phyloP scores from a whole-genome alignment of 805 yeast species.

The Cyberlindnera petersonii region DNA sequence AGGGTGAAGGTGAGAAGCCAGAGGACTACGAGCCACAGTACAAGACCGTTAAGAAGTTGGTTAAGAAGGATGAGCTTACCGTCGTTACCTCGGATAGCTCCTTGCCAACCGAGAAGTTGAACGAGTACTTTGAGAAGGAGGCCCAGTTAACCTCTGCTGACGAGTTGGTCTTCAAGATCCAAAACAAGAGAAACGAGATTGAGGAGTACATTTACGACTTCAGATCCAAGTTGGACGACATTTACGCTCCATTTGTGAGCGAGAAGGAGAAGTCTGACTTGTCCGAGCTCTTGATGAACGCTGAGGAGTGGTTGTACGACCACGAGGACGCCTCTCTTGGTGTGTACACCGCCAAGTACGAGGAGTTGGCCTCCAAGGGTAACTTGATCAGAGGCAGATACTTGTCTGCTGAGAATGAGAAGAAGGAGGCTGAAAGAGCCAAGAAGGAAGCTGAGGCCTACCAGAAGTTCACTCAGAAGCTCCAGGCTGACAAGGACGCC shows the following conservation, averaged over 20 bases:
- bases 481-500: conserved; percentile 28
- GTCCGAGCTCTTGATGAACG: conserved; percentile 64
- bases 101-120: conserved; percentile 51
- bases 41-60: conserved; percentile 87
- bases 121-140: conserved; percentile 75
- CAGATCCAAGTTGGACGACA: conserved; percentile 94
- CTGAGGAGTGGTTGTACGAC: conserved; percentile 98
- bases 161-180: conserved; percentile 96
- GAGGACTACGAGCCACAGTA: conserved; percentile 82
- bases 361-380: conserved; percentile 92
- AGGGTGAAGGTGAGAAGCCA: conserved; percentile 66
- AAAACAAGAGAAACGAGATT: conserved; percentile 95
- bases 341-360: conserved; percentile 94
- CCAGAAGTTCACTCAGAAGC: conserved; percentile 31
- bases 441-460: conserved; percentile 83
- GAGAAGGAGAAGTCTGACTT: conserved; percentile 86
- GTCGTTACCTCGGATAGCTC: conserved; percentile 61
- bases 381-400: conserved; percentile 95
- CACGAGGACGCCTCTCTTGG: conserved; percentile 97
- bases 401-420: conserved; percentile 90
- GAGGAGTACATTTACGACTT: conserved; percentile 98
- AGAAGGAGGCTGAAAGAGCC: conserved; percentile 81
- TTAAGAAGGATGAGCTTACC: conserved; percentile 78
- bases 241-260: conserved; percentile 81
- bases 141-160: conserved; percentile 81